Base-by-base conservation (phyloP, 495 filamentous ascomycete species). In the Aeminium ludgeri region DNA sequence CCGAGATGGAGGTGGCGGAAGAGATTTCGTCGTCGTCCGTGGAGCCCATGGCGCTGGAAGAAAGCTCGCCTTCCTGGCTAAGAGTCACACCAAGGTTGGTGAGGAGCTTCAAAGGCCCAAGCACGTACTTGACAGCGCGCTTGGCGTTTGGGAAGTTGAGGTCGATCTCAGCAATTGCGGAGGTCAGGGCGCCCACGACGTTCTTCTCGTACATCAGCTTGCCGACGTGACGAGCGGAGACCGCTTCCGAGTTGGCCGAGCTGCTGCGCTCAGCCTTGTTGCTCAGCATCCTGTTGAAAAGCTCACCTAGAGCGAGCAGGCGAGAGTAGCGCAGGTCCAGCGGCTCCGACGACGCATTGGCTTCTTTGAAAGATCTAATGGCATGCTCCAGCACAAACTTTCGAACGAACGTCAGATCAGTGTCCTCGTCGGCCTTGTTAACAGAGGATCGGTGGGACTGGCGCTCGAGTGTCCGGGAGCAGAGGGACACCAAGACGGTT, bases 171-270 rank as follows among this genome's bases (percentile, higher is more conserved):
- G 89, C 85, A 49, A 96, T 81, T 7, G 91, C 92, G n/a, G 73
- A 68, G 3, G 87, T 94, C 30, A 99, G 62, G 4, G 84, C 74
- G 18, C 76, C 65, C 39, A 96, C 83, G 58, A 89, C 96, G 40
- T 87, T 82, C 56, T 94, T 96, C 59, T 96, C 91, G 48, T 92
- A 94, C 89, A 99, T 99, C 30, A 94, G 73, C 51, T 80, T 85
- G 13, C 79, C 81, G 44, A 99, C 70, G 47, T 87, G 81, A 51
- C 76, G 73, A 30, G 81, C 73, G 3, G 76, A 70, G 8, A 20
- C 23, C 1, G 30, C 38, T 15, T 46, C 43, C 0, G 30, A 1
- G 10, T 11, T 10, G 2, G 28, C 12, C 3, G 19, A 6, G 18
- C 13, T 30, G n/a, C 19, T 20, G 10, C 44, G 27, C 1, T 51